Base-by-base conservation (phyloP, 805 yeast species). In the Monosporozyma yasuniensis region DNA sequence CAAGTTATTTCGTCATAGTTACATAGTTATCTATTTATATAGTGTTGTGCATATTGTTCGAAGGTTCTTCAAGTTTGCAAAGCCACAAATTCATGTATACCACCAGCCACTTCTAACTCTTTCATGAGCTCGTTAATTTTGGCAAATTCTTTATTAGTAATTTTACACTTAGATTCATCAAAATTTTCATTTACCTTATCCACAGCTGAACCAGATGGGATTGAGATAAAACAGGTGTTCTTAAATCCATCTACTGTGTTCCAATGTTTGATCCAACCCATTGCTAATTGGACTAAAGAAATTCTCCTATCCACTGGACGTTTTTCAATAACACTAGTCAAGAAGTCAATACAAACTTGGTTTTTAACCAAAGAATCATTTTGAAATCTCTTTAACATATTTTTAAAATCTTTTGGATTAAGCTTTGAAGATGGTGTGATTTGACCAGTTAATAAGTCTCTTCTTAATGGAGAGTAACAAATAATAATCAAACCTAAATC, bases 391-490 rank as follows among this genome's bases (percentile, higher is more conserved):
- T 81, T 89, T 43, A 80, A 58, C 23, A 48, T 50, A 14, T 52
- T 53, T 56, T 87, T 72, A 48, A 80, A 51, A 59, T 84, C 91
- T 41, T 77, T 82, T 42, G 70, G 70, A 23, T 30, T 19, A 35
- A 84, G 59, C 48, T 78, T 81, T 0, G 65, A 58, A 21, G 67
- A 57, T 5, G 74, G 65, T 23, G 67, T 78, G 47, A 81, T 66
- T 32, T 60, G 54, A 50, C 93, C 95, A 3, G 91, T 81, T 49
- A 89, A 72, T 52, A 83, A 70, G 1, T 96, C 96, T 59, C 86
- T 75, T 9, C 89, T 83, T 49, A 89, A 72, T 28, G 96, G 96
- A 28, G 95, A 84, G 66, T 89, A 89, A 23, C 89, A 86, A 50
- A 87, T 72, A 28, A 87, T 71, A 12, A 93, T 84, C 50, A 89